Evolutionary conservation across 2,329 filamentous ascomycete genomes (phyloP).

Genomic region (Colletotrichum liaoningense): DNA sequence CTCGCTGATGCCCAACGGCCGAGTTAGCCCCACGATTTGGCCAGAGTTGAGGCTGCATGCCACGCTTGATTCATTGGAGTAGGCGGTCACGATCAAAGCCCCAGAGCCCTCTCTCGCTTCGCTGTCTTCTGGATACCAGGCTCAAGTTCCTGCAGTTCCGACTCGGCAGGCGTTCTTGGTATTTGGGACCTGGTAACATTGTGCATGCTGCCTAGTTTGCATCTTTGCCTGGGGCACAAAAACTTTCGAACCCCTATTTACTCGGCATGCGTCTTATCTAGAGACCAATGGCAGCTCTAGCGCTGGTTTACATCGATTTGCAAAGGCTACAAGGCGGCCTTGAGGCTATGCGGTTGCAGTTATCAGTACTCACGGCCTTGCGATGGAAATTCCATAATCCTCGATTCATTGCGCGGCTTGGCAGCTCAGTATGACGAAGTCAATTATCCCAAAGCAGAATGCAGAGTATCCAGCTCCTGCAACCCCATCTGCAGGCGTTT

Average conservation of each 20-base stretch:
- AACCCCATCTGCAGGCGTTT: conserved; percentile 8
- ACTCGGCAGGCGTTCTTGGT: conserved; percentile 23
- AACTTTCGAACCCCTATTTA: conserved; percentile 3
- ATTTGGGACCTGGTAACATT: background rate
- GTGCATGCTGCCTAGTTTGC: background rate
- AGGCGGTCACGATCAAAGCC: background rate
- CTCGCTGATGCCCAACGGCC: conserved; percentile 26
- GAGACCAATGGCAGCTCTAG: background rate
- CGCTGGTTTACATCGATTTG: background rate
- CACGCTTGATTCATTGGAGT: conserved; percentile 13
- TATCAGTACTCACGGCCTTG: conserved; percentile 2
- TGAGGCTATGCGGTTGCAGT: background rate
- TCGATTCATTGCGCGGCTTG: background rate
- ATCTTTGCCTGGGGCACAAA: background rate
- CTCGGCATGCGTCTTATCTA: background rate
- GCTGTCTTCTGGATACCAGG: conserved; percentile 12
- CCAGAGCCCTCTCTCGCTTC: conserved; percentile 19
- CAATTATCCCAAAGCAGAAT: background rate
- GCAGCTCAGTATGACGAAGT: conserved; percentile 11
- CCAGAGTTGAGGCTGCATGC: conserved; percentile 11
- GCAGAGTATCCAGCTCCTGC: background rate
- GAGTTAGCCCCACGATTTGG: conserved; percentile 14
- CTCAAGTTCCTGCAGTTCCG: conserved; percentile 7
- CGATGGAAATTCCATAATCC: background rate
- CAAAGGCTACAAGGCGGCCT: background rate